These are phyloP conservation scores for Haplosporangium sp. DNA, from an alignment of 371 early-diverging fungal species.

Conservation along the genomic window DNA sequence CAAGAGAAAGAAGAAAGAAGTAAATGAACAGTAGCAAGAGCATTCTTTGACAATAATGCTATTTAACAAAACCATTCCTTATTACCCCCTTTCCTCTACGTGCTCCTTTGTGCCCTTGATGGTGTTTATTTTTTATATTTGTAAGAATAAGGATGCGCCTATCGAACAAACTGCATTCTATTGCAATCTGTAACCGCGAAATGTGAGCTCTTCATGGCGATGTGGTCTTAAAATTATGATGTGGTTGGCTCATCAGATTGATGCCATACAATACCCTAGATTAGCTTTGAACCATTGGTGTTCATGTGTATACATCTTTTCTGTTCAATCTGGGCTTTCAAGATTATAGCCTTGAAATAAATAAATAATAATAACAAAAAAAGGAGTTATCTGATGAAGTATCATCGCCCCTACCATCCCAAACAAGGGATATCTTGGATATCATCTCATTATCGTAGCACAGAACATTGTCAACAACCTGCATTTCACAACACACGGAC, in stretches of 20 bases:
- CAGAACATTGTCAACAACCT: neutral
- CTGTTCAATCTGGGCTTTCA: no score
- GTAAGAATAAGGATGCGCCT: neutral
- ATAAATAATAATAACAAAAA: no score
- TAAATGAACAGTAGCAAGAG: conserved; percentile 13
- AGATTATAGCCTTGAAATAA: no score
- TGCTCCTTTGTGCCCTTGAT: conserved; percentile 7
- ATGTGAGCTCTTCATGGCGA: no score
- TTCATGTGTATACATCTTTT: no score
- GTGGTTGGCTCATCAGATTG: no score
- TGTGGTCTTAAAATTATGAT: no score
- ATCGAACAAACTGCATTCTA: no score
- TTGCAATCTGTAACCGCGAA: no score
- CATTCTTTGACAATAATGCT: neutral
- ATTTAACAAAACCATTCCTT: neutral
- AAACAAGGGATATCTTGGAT: neutral
- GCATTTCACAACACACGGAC: neutral
- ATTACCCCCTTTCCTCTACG: neutral
- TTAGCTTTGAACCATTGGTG: no score
- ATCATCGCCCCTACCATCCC: neutral
- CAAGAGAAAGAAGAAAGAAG: neutral
- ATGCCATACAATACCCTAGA: no score
- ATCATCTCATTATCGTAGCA: conserved; percentile 1
- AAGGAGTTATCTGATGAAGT: neutral
- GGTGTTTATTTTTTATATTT: neutral